Base-by-base conservation (phyloP, 2,329 filamentous ascomycete genomes). In the Whalleya microplaca region DNA sequence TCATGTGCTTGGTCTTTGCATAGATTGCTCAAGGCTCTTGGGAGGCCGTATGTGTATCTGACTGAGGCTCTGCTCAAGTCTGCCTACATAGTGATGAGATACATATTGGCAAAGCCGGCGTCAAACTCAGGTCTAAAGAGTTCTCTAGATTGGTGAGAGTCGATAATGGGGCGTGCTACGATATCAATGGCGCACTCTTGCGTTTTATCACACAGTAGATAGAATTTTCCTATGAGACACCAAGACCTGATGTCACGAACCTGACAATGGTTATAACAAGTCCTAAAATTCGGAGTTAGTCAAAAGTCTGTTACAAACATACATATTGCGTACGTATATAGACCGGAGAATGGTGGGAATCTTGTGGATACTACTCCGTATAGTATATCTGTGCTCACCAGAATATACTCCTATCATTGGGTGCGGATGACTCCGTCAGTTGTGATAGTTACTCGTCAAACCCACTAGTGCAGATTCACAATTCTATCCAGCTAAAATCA, bases 1-100 rank as follows among this genome's bases (percentile, higher is more conserved):
- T 18, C 21, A 18, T 44, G 50, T 61, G 61, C 56, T 51, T 41
- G 21, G 53, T 27, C 50, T 44, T 56, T 49, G 63, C 29, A 55
- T 61, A 64, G 60, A 43, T 49, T 53, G 41, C 46, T 43, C 43
- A 27, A 9, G 51, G 51, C 44, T 44, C 20, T 49, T 52, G 45
- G 50, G 48, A 62, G 47, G 64, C 53, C 55, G 45, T 58, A 50
- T 49, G 48, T 41, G 41, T 21, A 16, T 21, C 19, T 41, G 27
- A 55, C 21, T 21, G 29, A 47, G 54, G 50, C 40, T 55, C 40
- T 40, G 53, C 32, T 41, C 62, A 53, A 48, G 23, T 45, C 40
- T 50, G 27, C 45, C 42, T 51, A n/a, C n/a, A n/a, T n/a, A 55
- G 44, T 37, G 21, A 20, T 45, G 53, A 42, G 49, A 51, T 20